Base-by-base conservation (phyloP, 116 monocot species). In the Thalassia testudinum region DNA sequence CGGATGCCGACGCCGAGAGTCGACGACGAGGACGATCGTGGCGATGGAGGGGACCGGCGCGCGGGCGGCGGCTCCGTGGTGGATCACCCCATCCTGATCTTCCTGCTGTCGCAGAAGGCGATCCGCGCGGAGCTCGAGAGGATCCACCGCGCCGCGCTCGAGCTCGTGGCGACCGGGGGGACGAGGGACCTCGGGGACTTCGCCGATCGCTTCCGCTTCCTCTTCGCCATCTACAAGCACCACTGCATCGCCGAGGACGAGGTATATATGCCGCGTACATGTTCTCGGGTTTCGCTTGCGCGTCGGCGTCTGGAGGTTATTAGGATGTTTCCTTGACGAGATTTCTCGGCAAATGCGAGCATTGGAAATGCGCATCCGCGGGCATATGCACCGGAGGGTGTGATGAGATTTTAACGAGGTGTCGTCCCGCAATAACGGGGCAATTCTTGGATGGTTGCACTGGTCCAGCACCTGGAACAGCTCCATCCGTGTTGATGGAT, bases 211-310 rank as follows among this genome's bases (percentile, higher is more conserved):
- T 85, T 70, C 59, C 60, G 72, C 19, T 88, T 88, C 64, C 52
- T 95, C 19, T 64, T 74, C 58, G 71, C 55, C 43, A 78, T 95
- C 26, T 95, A 88, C 52, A 78, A 77, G 56, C 84, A 88, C 63
- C 95, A 95, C 57, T 87, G 85, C 72, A 74, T 84, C 63, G 95
- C 95, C 12, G 95, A 95, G 81, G 88, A 95, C 52, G 85, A 79
- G 84, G 95, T 95, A 78, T 21, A 26, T 16, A 40, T 14, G 40
- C n/a, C n/a, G n/a, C n/a, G n/a, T n/a, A n/a, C n/a, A n/a, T n/a
- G n/a, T n/a, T n/a, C n/a, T n/a, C n/a, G n/a, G n/a, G n/a, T n/a
- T n/a, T n/a, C n/a, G n/a, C n/a, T n/a, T n/a, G n/a, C n/a, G n/a
- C n/a, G n/a, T n/a, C n/a, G n/a, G n/a, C n/a, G 22, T n/a, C n/a